Evolutionary conservation across 345 rosid genomes (phyloP), one percentile per base, ranked within the genome.

Genomic region (Aurinia saxatilis): DNA sequence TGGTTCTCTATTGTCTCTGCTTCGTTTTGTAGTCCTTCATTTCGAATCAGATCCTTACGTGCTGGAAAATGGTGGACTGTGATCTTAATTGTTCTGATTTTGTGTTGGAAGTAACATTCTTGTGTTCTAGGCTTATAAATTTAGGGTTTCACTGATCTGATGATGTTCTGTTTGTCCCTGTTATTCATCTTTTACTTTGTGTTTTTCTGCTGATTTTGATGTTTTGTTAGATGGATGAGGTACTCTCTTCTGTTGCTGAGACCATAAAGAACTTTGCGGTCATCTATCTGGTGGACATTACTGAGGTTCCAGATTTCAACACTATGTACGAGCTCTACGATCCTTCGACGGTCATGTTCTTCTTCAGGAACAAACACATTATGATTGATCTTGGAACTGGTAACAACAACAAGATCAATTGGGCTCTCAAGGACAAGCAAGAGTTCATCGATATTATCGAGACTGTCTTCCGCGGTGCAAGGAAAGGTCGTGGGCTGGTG

Each of bases 361-460:
- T 93, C 81, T 93, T 93, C 51, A 84, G 97, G 83, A 92, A 92
- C 85, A 87, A 92, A 57, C 96, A 90, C 82, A 90, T 90, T n/a
- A 90, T 90, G 91, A 90, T 93, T 45, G 99, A 87, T 75, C 96
- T 93, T 34, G 96, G 99, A 6, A 93, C 95, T 17, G 97, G 99
- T 50, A 93, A 87, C 79, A 93, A 90, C 80, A 93, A 93, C 86
- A 90, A 87, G 82, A 93, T 90, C 66, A 90, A 93, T 60, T 93
- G 99, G 91, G 95, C 96, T 69, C 85, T 93, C 57, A 90, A 93
- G 87, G 97, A 93, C 79, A 93, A 93, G 78, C 97, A 87, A 51
- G 97, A 93, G 80, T 93, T 93, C 72, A 82, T 92, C 1, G 96
- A 84, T 71, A 90, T 92, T 52, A 75, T 93, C 11, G 96, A 90